Evolutionary conservation across 805 yeast species (phyloP).

Genomic region (Pichia cabralensis): DNA sequence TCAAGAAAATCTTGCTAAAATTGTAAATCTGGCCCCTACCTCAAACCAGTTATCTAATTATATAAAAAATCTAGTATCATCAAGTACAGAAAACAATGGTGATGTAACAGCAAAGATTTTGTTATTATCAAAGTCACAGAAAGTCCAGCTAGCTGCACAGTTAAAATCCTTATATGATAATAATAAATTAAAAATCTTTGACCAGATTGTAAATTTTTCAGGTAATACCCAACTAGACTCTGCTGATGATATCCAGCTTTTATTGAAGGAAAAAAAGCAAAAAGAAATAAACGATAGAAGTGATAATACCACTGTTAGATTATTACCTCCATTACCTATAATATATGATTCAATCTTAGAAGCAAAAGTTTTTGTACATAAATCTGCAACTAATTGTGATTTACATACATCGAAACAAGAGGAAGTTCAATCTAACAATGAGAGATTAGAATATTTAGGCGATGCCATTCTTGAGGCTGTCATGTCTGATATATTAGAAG

Average conservation of each 20-base stretch:
- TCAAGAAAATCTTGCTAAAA: conserved; percentile 40
- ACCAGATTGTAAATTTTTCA: conserved; percentile 39
- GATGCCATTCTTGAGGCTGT: conserved; percentile 72
- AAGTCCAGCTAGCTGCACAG: conserved; percentile 49
- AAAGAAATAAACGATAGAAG: conserved; percentile 9
- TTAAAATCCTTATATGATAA: conserved; percentile 43
- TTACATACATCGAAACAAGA: conserved; percentile 48
- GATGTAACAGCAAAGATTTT: conserved; percentile 32
- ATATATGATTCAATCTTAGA: conserved; percentile 50
- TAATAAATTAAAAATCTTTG: conserved; percentile 43
- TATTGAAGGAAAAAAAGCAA: conserved; percentile 7
- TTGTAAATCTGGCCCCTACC: conserved; percentile 51
- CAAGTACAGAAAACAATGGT: conserved; percentile 8
- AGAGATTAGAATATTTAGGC: conserved; percentile 83
- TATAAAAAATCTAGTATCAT: conserved; percentile 11
- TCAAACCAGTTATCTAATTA: conserved; percentile 30
- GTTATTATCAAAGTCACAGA: conserved; percentile 41
- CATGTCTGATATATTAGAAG: conserved; percentile 60
- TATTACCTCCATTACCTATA: conserved; percentile 54
- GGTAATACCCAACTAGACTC: conserved; percentile 17
- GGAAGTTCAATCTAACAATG: conserved; percentile 59
- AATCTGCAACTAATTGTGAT: conserved; percentile 55
- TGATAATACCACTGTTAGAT: conserved; percentile 6
- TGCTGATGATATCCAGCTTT: conserved; percentile 10
- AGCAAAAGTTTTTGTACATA: conserved; percentile 72